A percentile compares a stretch with the other conserved stretches of the same genome.
Conservation (phyloP, 257 asterid genomes). For the Solanum infundibuliforme region DNA sequence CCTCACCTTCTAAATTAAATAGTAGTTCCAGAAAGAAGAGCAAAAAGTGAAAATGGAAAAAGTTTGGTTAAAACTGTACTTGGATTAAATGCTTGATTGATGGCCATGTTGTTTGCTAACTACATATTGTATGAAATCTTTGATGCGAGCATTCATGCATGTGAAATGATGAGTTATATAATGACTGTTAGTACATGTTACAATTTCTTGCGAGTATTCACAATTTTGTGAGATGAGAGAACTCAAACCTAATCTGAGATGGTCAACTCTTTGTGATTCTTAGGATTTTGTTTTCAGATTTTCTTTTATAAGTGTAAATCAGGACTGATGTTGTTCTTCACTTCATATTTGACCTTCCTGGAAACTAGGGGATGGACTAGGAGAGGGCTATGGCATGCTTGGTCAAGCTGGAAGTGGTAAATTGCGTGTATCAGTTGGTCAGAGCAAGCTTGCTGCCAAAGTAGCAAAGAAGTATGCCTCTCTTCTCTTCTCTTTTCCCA, state of each 20-base stretch:
- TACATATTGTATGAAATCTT: background rate
- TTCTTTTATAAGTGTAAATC: background rate
- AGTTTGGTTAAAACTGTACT: background rate
- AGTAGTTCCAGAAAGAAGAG: background rate
- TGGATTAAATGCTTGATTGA: background rate
- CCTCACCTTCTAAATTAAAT: background rate
- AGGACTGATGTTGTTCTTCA: background rate
- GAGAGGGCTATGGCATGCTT: slow-evolving; percentile 99
- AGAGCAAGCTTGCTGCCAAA: slow-evolving; percentile 83
- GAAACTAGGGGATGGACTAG: slow-evolving; percentile 85
- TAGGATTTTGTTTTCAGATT: background rate
- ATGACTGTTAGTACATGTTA: background rate
- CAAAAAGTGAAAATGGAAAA: background rate
- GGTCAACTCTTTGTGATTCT: background rate
- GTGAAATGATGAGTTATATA: background rate
- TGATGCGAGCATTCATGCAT: background rate
- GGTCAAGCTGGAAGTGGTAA: slow-evolving; percentile 98
- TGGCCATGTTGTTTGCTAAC: background rate
- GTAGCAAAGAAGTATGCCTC: slow-evolving; percentile 69
- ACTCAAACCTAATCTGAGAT: background rate
- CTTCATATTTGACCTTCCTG: background rate
- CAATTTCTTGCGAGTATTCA: background rate
- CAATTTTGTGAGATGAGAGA: background rate
- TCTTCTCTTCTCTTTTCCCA: background rate
- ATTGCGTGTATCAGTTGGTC: slow-evolving; percentile 72